A percentile compares a stretch with the other conserved stretches of the same genome.
phyloP scores from a whole-genome alignment of 768 basidiomycete species.

The Pholiota conissans region DNA sequence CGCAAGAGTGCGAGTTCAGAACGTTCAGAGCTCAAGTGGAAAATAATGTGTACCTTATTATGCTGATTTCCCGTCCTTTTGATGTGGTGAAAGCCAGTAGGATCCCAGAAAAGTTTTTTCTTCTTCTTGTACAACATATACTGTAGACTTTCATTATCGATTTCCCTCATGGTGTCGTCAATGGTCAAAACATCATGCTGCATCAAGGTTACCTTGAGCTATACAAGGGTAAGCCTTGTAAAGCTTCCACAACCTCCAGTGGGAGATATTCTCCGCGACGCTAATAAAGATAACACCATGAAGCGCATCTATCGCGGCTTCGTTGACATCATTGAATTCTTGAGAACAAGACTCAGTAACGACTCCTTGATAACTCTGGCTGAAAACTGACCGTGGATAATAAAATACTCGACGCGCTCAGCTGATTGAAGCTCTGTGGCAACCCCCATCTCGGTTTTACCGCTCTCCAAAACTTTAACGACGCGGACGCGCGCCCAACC shows the following conservation, averaged over 20 bases:
- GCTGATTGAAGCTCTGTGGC: constrained; percentile 25
- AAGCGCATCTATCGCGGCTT: background rate
- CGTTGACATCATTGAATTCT: constrained; percentile 15
- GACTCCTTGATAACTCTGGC: background rate
- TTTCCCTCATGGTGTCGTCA: too few relatives aligned
- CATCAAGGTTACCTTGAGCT: constrained; percentile 35
- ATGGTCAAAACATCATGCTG: background rate
- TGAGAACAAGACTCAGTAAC: background rate
- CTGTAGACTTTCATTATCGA: too few relatives aligned
- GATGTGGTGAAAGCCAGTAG: too few relatives aligned
- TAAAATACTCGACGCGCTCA: constrained; percentile 37
- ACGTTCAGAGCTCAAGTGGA: too few relatives aligned
- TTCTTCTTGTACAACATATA: too few relatives aligned
- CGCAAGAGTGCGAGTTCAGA: too few relatives aligned
- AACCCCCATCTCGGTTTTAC: constrained; percentile 32
- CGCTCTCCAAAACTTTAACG: constrained; percentile 40
- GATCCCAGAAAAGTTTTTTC: too few relatives aligned
- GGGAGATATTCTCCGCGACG: constrained; percentile 11
- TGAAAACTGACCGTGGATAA: constrained; percentile 36
- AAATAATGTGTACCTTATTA: too few relatives aligned
- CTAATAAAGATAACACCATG: background rate
- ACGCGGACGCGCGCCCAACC: constrained; percentile 42
- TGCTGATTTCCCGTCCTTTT: too few relatives aligned
- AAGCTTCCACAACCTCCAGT: constrained; percentile 39
- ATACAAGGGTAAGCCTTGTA: constrained; percentile 49